Base-by-base conservation (phyloP, 352 stramenopile species). In the Pythium phragmitis region DNA sequence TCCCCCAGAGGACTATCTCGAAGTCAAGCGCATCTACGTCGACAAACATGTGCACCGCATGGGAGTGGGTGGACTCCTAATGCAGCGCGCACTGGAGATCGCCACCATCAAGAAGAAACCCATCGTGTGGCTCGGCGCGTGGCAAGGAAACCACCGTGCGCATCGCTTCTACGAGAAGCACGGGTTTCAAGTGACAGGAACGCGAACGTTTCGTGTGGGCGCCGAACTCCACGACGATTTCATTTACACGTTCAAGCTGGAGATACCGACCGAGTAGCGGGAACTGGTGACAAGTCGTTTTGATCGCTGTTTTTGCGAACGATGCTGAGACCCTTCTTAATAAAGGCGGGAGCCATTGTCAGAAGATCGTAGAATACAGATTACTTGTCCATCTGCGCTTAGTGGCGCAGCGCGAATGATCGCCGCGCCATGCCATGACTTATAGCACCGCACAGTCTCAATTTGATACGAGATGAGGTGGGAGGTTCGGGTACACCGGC, bases 141-240 rank as follows among this genome's bases (percentile, higher is more conserved):
- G 64, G 58, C 62, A 74, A 16, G 30, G 72, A 36, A 77, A 77
- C 56, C 0, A 55, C 11, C 58, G 55, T 21, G 70, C 67, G 33
- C 70, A 74, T 45, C 58, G 49, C 47, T 77, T 77, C 51, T 77
- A 77, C 63, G 7, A 46, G 48, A 72, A 74, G 58, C 72, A 68
- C 63, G 63, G 67, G 34, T 77, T 77, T 17, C 50, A 57, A 17
- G 58, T 72, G 59, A 68, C 65, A 4, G 70, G 70, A 17, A 52
- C 59, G 50, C 70, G 68, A 39, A 41, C 52, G 8, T 76, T 71
- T 48, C 30, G 46, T 21, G 54, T 76, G 50, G 70, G 57, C 19
- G 19, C 39, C 1, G 45, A 39, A 12, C 7, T 62, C 17, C 66
- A 73, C 54, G 60, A 54, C 30, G 69, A 76, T 45, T n/a, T 57